Evolutionary conservation across 73 alveolate species (phyloP).

Genomic region (Paramecium primaurelia): DNA sequence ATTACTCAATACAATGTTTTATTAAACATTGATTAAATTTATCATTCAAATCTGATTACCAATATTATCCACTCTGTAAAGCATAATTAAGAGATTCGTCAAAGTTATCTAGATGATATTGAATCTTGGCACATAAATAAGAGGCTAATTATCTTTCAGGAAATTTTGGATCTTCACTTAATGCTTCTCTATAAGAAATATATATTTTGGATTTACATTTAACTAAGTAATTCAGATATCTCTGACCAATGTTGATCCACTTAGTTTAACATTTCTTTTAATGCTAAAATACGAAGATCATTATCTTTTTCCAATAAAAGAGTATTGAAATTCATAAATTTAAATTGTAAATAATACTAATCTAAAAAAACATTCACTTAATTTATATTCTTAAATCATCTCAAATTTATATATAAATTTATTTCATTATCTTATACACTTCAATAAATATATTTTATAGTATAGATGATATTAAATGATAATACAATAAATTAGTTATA

Average conservation of each 20-base stretch:
- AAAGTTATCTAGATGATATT: slow-evolving; percentile 88
- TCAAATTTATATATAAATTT: neutral
- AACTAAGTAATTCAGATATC: slow-evolving; percentile 40
- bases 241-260: slow-evolving; percentile 59
- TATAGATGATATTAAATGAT: too few species aligned
- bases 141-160: slow-evolving; percentile 78
- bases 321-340: neutral
- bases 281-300: slow-evolving; percentile 9
- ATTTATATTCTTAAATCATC: neutral
- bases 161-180: slow-evolving; percentile 74
- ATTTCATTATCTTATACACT: neutral
- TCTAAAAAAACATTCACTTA: neutral
- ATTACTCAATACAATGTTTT: slow-evolving; percentile 88
- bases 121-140: slow-evolving; percentile 76
- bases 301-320: slow-evolving; percentile 49
- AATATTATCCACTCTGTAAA: slow-evolving; percentile 85
- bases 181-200: slow-evolving; percentile 58
- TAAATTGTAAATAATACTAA: neutral
- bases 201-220: slow-evolving; percentile 30
- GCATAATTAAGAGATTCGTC: slow-evolving; percentile 90
- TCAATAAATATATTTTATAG: neutral
- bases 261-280: neutral
- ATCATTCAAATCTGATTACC: slow-evolving; percentile 77
- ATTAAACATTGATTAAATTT: slow-evolving; percentile 80
- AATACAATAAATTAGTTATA: neutral